phyloP scores from a whole-genome alignment of 306 rosid genomes.

The Hippophae tibetana region DNA sequence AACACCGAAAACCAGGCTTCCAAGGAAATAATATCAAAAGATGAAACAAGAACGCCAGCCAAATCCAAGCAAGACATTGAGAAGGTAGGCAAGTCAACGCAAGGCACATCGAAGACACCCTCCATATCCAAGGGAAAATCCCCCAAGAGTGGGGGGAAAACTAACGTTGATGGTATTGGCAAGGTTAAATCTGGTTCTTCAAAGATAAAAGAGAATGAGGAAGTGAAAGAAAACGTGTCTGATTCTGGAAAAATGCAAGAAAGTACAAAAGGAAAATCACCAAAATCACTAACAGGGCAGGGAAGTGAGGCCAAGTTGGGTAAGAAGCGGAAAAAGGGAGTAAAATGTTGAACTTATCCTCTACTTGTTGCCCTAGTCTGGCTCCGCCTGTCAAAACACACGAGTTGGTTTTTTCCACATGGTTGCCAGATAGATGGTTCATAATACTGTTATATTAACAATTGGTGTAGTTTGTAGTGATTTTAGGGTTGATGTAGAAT shows the following conservation, averaged over 20 bases:
- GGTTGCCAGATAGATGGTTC: too few relatives aligned
- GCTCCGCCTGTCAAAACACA: too few relatives aligned
- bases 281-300: constrained; percentile 37
- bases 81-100: constrained; percentile 50
- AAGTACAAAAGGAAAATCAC: constrained; percentile 39
- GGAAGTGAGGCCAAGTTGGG: constrained; percentile 49
- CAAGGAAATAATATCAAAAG: constrained; percentile 48
- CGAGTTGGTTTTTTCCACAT: too few relatives aligned
- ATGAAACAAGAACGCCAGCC: constrained; percentile 36
- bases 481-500: too few relatives aligned
- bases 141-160: constrained; percentile 41
- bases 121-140: constrained; percentile 49
- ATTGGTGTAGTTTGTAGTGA: too few relatives aligned
- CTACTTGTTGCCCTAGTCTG: neutral
- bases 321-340: constrained; percentile 60
- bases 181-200: constrained; percentile 44
- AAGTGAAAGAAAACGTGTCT: constrained; percentile 22
- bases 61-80: constrained; percentile 45
- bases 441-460: too few relatives aligned
- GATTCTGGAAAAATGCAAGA: constrained; percentile 32
- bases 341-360: constrained; percentile 21
- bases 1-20: constrained; percentile 28
- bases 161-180: constrained; percentile 29
- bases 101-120: constrained; percentile 34
- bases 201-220: constrained; percentile 35